Evolutionary conservation across 352 stramenopile genomes (phyloP), one percentile per base, ranked within the genome.

Genomic region (Phytophthora gonapodyides): DNA sequence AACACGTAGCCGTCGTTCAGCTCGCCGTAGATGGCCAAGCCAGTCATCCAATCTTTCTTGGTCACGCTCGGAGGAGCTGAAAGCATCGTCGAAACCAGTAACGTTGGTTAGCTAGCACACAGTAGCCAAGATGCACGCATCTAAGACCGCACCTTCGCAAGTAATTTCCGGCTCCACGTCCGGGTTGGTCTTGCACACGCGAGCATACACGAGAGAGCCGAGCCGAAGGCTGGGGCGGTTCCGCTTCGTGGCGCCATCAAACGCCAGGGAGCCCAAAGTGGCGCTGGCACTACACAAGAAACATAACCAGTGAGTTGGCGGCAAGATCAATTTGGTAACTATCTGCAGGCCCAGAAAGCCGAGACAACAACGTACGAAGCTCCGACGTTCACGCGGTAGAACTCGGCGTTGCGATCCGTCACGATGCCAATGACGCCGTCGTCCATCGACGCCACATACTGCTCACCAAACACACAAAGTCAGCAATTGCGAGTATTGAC

Each of bases 41-140:
- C 96, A 9, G 97, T 99, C 93, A 99, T 98, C 97, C 97, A 99
- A 76, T 99, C 97, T 69, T 98, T 99, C 77, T 97, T 88, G 51
- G 82, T 74, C 69, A 94, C 67, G 76, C 84, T 78, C 61, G 93
- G 61, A 43, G 85, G 91, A 16, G 89, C 84, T 89, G 61, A 53
- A 71, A 74, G 21, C 21, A 27, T 3, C 60, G n/a, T 9, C 37
- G 33, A 40, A 21, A n/a, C 50, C 5, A 58, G 12, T 53, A 33
- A 42, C 11, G 43, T 73, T 57, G 62, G 24, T 17, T 48, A 31
- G 0, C 9, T 48, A 31, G 0, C 9, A 6, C n/a, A 49, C 9
- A 44, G 16, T 21, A 37, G 38, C 44, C 56, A 58, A 57, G 0
- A 42, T 21, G 9, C 33, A 15, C 16, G 15, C 30, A 47, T 59